phyloP scores from a whole-genome alignment of 495 filamentous ascomycete genomes.

The Penicillium bialowiezense region DNA sequence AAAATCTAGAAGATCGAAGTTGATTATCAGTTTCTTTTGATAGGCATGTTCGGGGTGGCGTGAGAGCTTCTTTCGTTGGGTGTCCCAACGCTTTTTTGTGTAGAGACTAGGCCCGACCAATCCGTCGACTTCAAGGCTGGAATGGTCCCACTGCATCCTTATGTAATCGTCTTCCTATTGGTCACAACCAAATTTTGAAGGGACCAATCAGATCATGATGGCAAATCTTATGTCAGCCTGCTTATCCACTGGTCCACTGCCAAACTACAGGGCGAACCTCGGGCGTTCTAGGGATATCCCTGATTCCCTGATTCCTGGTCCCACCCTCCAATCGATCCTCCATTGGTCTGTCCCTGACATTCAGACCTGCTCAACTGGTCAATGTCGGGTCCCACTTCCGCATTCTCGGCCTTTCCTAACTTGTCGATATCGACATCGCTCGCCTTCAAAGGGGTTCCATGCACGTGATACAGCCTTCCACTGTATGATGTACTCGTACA shows the following conservation, averaged over 20 bases:
- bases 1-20: neutral
- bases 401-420: neutral
- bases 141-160: too few species aligned
- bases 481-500: too few species aligned
- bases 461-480: too few species aligned
- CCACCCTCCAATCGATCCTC: neutral
- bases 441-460: too few species aligned
- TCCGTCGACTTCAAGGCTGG: too few species aligned
- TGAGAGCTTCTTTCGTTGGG: too few species aligned
- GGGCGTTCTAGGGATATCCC: neutral
- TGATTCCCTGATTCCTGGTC: neutral
- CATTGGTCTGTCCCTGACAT: neutral
- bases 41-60: slow-evolving; percentile 2
- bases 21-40: neutral
- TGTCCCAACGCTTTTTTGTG: slow-evolving; percentile 12
- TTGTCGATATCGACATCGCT: neutral
- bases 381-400: neutral
- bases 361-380: neutral
- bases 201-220: neutral
- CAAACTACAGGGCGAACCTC: neutral
- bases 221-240: slow-evolving; percentile 1
- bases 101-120: too few species aligned
- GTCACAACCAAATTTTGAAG: too few species aligned
- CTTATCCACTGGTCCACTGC: too few species aligned
- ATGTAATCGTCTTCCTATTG: too few species aligned